Base-by-base conservation (phyloP, 2,329 filamentous ascomycete species). In the Calonectria crousiana region DNA sequence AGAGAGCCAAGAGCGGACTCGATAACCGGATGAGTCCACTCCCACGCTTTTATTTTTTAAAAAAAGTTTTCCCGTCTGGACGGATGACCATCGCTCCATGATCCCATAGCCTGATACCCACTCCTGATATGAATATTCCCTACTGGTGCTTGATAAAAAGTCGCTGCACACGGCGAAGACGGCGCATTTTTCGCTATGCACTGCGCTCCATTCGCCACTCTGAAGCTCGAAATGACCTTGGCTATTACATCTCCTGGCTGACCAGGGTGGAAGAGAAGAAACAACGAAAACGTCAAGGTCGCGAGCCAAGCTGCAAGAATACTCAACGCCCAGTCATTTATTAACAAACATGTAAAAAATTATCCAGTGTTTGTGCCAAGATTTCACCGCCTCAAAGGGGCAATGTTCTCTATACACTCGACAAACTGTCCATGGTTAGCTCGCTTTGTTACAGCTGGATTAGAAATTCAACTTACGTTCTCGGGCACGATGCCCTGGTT, bases 401-500 rank as follows among this genome's bases (percentile, higher is more conserved):
- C 53, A 36, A 79, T 75, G 34, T 76, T 80, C 38, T 82, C 81
- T 53, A 82, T 72, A 64, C 80, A 82, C 11, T 74, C 73, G 38
- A 75, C 73, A n/a, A 81, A 76, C 82, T 83, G 30, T 20, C n/a
- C 13, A 18, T 58, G 0, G 71, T 78, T 67, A 79, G 73, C 26
- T 20, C 30, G 30, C 16, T 18, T 20, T 26, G 11, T n/a, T n/a
- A 13, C 23, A 32, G n/a, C 13, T 32, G 28, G 28, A 34, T 16
- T 9, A 18, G 28, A 32, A n/a, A 30, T 34, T 41, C 14, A n/a
- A 78, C 83, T 73, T 76, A 86, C 84, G 41, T 78, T 78, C 56
- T 82, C 79, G 41, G 83, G 75, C 62, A 86, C 77, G 52, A 85
- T 78, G n/a, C 90, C 91, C 83, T 94, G 92, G 81, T 93, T 93